These are phyloP conservation scores for Flaveria robusta DNA, from an alignment of 129 eudicot genomes.

Conservation along the genomic window DNA sequence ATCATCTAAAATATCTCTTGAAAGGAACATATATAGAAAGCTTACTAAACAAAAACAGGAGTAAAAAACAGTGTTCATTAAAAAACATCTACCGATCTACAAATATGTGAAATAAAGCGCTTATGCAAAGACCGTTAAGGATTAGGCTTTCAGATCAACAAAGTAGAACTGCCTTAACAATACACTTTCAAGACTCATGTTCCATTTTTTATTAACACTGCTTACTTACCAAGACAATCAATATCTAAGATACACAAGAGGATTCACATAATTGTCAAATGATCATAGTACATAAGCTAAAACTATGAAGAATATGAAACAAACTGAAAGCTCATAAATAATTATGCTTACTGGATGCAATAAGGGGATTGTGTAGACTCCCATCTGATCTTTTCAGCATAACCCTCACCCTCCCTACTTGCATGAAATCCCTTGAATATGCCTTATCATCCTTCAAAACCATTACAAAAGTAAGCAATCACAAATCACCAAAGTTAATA, in stretches of 20 bases:
- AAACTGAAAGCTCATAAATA: not conserved
- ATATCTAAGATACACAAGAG: not conserved
- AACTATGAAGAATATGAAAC: not conserved
- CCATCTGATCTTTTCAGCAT: constrained; percentile 80
- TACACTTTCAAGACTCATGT: constrained; percentile 10
- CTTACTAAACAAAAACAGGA: not conserved
- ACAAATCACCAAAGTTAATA: not conserved
- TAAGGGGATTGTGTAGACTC: constrained; percentile 57
- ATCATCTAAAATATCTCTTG: not conserved
- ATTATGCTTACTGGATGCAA: constrained; percentile 74
- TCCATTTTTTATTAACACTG: not conserved
- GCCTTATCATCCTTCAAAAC: constrained; percentile 73
- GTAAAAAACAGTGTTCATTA: not conserved
- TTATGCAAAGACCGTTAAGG: not conserved
- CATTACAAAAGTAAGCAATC: not conserved
- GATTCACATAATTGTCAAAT: not conserved
- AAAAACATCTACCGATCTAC: not conserved
- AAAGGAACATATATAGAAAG: not conserved
- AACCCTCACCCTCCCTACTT: constrained; percentile 90
- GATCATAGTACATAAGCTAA: constrained; percentile 9
- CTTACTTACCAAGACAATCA: not conserved
- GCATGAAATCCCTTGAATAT: constrained; percentile 94
- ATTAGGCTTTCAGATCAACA: not conserved
- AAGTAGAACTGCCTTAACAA: not conserved
- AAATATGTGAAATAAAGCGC: not conserved